A percentile compares a stretch with the other conserved stretches of the same genome.
Conservation (phyloP, 345 rosid species). For the Eucalyptus sp. region DNA sequence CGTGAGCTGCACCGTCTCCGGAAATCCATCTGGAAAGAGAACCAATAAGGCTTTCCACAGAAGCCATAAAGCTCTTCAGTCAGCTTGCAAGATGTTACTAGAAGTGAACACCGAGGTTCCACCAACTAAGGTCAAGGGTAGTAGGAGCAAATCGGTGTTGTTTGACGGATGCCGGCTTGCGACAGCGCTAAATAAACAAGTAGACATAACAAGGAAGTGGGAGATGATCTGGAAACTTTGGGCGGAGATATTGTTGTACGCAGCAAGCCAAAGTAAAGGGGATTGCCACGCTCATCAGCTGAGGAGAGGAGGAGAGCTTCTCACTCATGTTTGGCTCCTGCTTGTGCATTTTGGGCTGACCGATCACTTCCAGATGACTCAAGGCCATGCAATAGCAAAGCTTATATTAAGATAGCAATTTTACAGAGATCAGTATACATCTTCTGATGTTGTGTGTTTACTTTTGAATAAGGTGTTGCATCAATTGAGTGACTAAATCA, state of each 20-base stretch:
- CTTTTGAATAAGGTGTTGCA: neutral
- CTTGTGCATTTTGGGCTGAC: constrained; percentile 46
- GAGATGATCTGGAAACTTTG: neutral
- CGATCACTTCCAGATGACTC: constrained; percentile 28
- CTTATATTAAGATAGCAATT: neutral
- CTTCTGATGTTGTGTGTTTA: neutral
- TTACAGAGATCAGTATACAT: neutral
- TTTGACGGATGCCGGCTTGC: constrained; percentile 7
- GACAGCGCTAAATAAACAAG: neutral
- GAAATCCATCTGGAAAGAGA: no score
- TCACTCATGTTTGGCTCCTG: constrained; percentile 38
- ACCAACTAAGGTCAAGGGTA: neutral
- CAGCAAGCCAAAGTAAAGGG: neutral
- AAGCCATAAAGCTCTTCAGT: no score
- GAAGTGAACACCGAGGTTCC: neutral
- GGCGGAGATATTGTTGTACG: constrained; percentile 1
- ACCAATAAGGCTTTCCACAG: accelerated
- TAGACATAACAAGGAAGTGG: neutral
- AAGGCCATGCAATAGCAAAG: constrained; percentile 31
- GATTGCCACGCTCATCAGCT: constrained; percentile 28
- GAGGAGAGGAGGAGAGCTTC: constrained; percentile 42
- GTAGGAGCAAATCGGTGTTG: constrained; percentile 11
- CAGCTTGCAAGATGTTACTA: neutral
- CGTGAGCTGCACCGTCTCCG: no score
- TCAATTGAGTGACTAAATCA: neutral